These are phyloP conservation scores for Aspergillus neoniger DNA, from an alignment of 2,329 filamentous ascomycete species.

Conservation along the genomic window DNA sequence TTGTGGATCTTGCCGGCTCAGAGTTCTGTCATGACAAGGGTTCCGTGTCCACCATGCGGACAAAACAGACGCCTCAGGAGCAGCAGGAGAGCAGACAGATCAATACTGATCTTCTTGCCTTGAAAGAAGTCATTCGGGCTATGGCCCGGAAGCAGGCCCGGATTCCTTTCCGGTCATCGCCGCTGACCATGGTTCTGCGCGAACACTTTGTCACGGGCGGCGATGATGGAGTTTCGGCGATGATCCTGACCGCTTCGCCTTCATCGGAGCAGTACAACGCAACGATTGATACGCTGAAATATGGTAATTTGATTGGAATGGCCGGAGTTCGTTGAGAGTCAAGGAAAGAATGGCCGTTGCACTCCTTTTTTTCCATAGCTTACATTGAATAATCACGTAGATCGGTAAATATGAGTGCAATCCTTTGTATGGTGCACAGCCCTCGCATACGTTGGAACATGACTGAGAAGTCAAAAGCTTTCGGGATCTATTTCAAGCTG, in stretches of 20 bases:
- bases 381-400: too few species aligned
- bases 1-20: constrained; percentile 50
- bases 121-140: constrained; percentile 52
- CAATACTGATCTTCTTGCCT: constrained; percentile 48
- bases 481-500: too few species aligned
- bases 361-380: too few species aligned
- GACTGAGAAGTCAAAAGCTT: too few species aligned
- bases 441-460: too few species aligned
- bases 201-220: constrained; percentile 36
- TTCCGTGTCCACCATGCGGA: not conserved
- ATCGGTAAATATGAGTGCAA: too few species aligned
- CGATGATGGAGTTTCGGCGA: constrained; percentile 30
- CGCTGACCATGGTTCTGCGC: constrained; percentile 48
- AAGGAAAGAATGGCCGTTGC: too few species aligned
- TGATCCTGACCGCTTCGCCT: constrained; percentile 46
- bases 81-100: constrained; percentile 47
- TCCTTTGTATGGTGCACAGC: too few species aligned
- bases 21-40: constrained; percentile 44
- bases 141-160: constrained; percentile 35
- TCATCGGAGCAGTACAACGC: constrained; percentile 39
- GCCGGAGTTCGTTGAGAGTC: constrained; percentile 14
- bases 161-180: constrained; percentile 47
- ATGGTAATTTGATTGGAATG: constrained; percentile 44
- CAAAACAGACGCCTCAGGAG: constrained; percentile 42
- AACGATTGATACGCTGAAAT: constrained; percentile 49